phyloP scores from a whole-genome alignment of 2,329 filamentous ascomycete species.

The Cyanodermella asteris region DNA sequence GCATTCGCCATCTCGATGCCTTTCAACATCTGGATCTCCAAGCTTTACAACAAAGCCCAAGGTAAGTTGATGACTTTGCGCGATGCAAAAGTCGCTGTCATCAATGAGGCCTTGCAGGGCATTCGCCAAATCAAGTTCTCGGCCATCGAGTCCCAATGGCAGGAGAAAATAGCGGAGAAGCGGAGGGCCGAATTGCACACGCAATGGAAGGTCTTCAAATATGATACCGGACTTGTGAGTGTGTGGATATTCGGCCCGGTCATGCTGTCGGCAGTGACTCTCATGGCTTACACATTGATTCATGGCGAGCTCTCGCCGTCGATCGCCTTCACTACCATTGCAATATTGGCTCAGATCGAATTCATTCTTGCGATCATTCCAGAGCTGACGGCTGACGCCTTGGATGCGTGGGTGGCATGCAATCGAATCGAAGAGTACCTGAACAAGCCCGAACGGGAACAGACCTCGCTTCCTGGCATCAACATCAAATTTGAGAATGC shows the following conservation, averaged over 20 bases:
- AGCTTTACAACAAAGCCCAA: slow-evolving; percentile 40
- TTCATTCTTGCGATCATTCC: slow-evolving; percentile 48
- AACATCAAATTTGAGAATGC: slow-evolving; percentile 44
- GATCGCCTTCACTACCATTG: slow-evolving; percentile 58
- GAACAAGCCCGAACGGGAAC: slow-evolving; percentile 38
- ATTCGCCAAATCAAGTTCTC: slow-evolving; percentile 76
- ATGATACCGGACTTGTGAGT: slow-evolving; percentile 38
- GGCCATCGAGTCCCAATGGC: slow-evolving; percentile 53
- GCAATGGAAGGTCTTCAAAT: slow-evolving; percentile 43
- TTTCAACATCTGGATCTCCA: slow-evolving; percentile 45
- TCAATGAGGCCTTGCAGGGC: slow-evolving; percentile 56
- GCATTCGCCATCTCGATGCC: slow-evolving; percentile 44
- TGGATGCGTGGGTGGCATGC: slow-evolving; percentile 54
- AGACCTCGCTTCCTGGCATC: slow-evolving; percentile 31
- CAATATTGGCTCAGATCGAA: slow-evolving; percentile 54
- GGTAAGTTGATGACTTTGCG: slow-evolving; percentile 52
- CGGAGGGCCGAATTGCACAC: slow-evolving; percentile 44
- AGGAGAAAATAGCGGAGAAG: slow-evolving; percentile 42
- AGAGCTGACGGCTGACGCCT: slow-evolving; percentile 45
- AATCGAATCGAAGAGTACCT: slow-evolving; percentile 53
- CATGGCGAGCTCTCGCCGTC: slow-evolving; percentile 45
- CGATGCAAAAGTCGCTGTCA: slow-evolving; percentile 51
- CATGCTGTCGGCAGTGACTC: slow-evolving; percentile 46
- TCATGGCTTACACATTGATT: slow-evolving; percentile 44
- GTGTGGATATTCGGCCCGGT: slow-evolving; percentile 58